Evolutionary conservation across 768 basidiomycete species (phyloP), one percentile per base, ranked within the genome.

Genomic region (Termitomyces sp.): DNA sequence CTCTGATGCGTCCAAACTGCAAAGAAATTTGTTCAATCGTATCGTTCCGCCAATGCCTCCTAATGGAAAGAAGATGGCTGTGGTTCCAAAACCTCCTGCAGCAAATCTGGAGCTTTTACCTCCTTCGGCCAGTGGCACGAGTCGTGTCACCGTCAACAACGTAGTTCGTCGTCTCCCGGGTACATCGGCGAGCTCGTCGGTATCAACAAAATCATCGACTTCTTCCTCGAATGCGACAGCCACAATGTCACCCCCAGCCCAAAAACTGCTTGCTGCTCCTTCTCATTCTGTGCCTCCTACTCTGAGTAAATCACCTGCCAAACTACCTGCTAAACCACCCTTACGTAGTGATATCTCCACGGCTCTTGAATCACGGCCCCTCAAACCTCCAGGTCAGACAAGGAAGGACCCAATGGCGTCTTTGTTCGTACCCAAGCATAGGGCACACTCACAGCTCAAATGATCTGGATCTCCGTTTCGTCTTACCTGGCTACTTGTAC

Each of bases 401-500:
- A 88, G 83, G 75, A 88, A 77, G 68, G 82, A 88, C 65, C 84
- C 83, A 22, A 82, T 83, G 81, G 70, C 73, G 48, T 70, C 72
- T 61, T 64, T 80, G 53, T 91, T 91, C 68, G 85, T 91, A 68
- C 89, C 89, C 50, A 91, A 89, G 68, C 86, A 84, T 58, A 84
- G 86, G 55, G 76, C 82, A 22, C 70, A 82, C 62, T 82, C 82
- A 22, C 83, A 84, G 60, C 76, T 73, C 3, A 76, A 80, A 41
- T 68, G 72, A 58, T 71, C 70, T 57, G 43, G 52, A 20, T 42
- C 27, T 60, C 33, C 32, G 20, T 50, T 23, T 11, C 42, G 31
- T 3, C 27, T 31, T 18, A 12, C 40, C 29, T 52, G 35, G 46
- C 46, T 56, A 33, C 54, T 38, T 52, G 18, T 44, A 40, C n/a